Conservation (phyloP, 768 basidiomycete genomes). For the Lanmaoa rubissima region DNA sequence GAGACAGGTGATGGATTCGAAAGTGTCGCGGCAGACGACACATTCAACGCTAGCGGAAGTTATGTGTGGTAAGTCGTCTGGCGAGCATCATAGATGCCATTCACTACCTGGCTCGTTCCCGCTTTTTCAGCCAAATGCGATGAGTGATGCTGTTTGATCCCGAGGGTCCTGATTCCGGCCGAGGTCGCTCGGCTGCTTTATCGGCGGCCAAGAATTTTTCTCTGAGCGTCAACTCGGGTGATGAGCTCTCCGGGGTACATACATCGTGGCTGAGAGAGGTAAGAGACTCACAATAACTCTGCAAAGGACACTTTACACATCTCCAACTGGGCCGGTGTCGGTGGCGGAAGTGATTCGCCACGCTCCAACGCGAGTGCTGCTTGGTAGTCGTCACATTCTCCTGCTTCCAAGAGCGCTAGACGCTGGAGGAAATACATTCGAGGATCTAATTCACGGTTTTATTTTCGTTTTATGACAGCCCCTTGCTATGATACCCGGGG, state of each 20-base stretch:
- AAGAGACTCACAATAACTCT: slow-evolving; percentile 13
- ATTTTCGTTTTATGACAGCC: neutral
- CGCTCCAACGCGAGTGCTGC: slow-evolving; percentile 35
- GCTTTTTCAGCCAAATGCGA: neutral
- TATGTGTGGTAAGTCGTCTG: slow-evolving; percentile 3
- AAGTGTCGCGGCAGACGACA: slow-evolving; percentile 40
- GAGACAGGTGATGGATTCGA: slow-evolving; percentile 25
- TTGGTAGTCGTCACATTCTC: slow-evolving; percentile 15
- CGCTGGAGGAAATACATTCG: neutral
- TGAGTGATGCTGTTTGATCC: neutral
- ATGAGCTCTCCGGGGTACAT: neutral
- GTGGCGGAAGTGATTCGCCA: slow-evolving; percentile 24
- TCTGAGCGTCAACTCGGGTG: neutral
- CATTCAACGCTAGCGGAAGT: slow-evolving; percentile 31
- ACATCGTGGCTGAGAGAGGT: neutral
- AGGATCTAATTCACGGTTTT: slow-evolving; percentile 6
- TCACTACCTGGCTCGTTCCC: neutral
- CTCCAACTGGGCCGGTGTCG: slow-evolving; percentile 20
- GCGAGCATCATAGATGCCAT: neutral
- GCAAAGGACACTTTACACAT: slow-evolving; percentile 13
- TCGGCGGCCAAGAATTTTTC: slow-evolving; percentile 15
- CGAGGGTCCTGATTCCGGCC: neutral
- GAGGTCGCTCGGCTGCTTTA: neutral
- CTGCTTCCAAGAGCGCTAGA: slow-evolving; percentile 15
- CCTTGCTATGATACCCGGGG: neutral